phyloP scores from a whole-genome alignment of 495 filamentous ascomycete species.

The Aspergillus leporis region DNA sequence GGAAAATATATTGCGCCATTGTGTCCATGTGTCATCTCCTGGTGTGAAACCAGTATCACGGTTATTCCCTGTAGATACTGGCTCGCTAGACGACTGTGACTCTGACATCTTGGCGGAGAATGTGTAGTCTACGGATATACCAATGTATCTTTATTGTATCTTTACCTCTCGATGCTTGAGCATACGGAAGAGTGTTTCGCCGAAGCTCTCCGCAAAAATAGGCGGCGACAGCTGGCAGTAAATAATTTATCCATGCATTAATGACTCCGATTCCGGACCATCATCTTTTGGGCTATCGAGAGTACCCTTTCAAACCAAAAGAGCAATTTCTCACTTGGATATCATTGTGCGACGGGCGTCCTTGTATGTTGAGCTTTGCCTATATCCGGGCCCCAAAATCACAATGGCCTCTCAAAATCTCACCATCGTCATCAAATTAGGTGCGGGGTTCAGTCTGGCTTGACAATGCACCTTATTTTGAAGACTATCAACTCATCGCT shows the following conservation, averaged over 20 bases:
- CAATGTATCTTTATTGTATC: neutral
- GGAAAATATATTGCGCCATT: constrained; percentile 79
- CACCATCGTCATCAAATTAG: constrained; percentile 92
- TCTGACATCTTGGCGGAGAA: constrained; percentile 33
- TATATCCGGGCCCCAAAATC: neutral
- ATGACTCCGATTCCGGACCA: neutral
- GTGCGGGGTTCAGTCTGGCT: constrained; percentile 53
- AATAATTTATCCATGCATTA: constrained; percentile 3
- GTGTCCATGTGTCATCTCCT: constrained; percentile 63
- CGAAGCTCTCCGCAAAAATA: constrained; percentile 29
- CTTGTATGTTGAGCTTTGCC: neutral
- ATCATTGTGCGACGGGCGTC: neutral
- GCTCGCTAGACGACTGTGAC: constrained; percentile 27
- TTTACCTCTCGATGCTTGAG: neutral
- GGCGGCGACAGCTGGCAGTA: constrained; percentile 40
- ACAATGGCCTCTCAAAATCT: constrained; percentile 40
- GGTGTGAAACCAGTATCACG: constrained; percentile 41
- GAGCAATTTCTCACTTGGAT: neutral
- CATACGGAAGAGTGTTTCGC: constrained; percentile 15
- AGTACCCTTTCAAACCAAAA: neutral
- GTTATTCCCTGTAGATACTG: constrained; percentile 23
- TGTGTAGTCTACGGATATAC: neutral
- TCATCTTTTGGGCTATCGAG: neutral
- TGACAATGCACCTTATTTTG: neutral
- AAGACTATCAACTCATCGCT: constrained; percentile 17